Base-by-base conservation (phyloP, 495 filamentous ascomycete species). In the Neurospora tetraspora region DNA sequence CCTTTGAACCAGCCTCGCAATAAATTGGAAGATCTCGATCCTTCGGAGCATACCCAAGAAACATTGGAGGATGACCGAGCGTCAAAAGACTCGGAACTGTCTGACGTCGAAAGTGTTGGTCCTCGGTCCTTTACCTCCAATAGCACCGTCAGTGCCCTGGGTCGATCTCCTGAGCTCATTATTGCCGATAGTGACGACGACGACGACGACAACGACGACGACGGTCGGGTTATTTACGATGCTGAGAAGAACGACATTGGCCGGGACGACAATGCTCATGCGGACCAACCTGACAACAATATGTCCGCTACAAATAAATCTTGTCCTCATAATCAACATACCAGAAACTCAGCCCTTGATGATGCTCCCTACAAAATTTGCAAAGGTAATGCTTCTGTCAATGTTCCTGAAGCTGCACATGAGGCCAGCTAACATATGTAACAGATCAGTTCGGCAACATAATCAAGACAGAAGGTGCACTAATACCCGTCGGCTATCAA, bases 401-500 rank as follows among this genome's bases (percentile, higher is more conserved):
- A n/a, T 20, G 10, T 5, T 2, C 7, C 11, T 68, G 38, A 47
- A 12, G 5, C 27, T 14, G 2, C n/a, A n/a, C 16, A 45, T 11
- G 36, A 43, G 16, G 38, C 34, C 10, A 11, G 23, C 27, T 53
- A 42, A 68, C 40, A 1, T 16, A 7, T n/a, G 27, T 65, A 65
- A 36, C n/a, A 72, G 73, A 73, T 40, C 47, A 68, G 8, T 27
- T 45, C 10, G 70, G 71, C 18, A 12, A 45, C 5, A 12, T 9
- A 3, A 6, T 20, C 1, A 5, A 18, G 2, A 79, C 79, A n/a
- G 27, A 16, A 1, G 78, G 78, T n/a, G 78, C 74, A 9, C 39
- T 80, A 31, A 14, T 81, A 6, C 80, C 78, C 1, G 14, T 37
- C 6, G 74, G 75, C 0, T 81, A 81, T 68, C 37, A 72, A n/a